phyloP scores from a whole-genome alignment of 768 basidiomycete genomes.

The Mycena pura region DNA sequence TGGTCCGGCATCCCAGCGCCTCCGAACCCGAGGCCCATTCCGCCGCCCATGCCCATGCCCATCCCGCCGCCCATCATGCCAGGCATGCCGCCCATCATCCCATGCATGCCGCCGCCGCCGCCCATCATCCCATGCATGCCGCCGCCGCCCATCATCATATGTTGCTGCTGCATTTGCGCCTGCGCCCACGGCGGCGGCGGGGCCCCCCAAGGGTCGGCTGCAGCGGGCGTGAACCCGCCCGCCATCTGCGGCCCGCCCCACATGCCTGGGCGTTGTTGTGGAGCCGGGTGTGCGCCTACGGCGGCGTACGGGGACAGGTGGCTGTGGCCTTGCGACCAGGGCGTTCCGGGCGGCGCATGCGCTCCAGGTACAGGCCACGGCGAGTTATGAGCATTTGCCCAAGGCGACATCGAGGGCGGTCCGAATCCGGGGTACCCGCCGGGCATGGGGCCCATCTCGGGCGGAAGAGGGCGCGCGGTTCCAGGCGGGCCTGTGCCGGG shows the following conservation, averaged over 20 bases:
- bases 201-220: slow-evolving; percentile 15
- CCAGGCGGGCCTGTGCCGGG: slow-evolving; percentile 20
- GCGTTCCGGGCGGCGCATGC: slow-evolving; percentile 8
- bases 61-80: not conserved
- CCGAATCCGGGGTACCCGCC: slow-evolving; percentile 20
- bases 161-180: slow-evolving; percentile 13
- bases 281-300: not conserved
- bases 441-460: not conserved
- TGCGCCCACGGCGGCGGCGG: slow-evolving; percentile 22
- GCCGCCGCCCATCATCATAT: not conserved
- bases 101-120: not conserved
- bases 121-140: not conserved
- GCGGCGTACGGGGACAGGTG: slow-evolving; percentile 22
- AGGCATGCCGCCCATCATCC: slow-evolving; percentile 6
- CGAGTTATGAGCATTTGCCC: not conserved
- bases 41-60: slow-evolving; percentile 12
- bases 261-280: slow-evolving; percentile 3
- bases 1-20: slow-evolving; percentile 12
- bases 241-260: slow-evolving; percentile 4
- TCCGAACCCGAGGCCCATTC: slow-evolving; percentile 10
- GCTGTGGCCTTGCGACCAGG: slow-evolving; percentile 12
- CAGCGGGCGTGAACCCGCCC: slow-evolving; percentile 15
- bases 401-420: not conserved
- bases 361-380: slow-evolving; percentile 2
- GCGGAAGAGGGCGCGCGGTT: slow-evolving; percentile 9